Evolutionary conservation across 371 early-diverging fungal species (phyloP), one percentile per base, ranked within the genome.

Genomic region (Dichotomocladium elegans): DNA sequence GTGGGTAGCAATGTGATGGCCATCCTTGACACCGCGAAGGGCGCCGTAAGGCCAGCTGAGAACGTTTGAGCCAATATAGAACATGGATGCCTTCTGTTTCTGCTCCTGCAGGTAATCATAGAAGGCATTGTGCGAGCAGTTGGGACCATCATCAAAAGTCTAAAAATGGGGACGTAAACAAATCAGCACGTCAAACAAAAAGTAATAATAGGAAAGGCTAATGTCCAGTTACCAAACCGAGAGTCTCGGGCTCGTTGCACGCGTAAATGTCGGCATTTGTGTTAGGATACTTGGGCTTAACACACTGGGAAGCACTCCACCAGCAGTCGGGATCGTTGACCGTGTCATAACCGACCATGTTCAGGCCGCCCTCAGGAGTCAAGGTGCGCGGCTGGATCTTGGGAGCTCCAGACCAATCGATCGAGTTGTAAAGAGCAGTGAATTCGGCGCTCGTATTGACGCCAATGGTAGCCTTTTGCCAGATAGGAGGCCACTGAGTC

Each of bases 51-150:
- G 77, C 72, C 72, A 77, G 41, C 67, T 64, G 31, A 71, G 14
- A 21, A 73, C 74, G 26, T 73, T 73, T 27, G 79, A 79, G 52
- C 79, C 79, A 53, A 73, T 66, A 53, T 64, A 66, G 61, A 73
- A 73, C 58, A 73, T 61, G 46, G 69, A 66, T 30, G 73, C 73
- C 61, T 63, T 68, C 35, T 59, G 64, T 24, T 61, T 61, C 21
- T 75, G 30, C 37, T 68, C 47, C 30, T 60, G 30, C 29, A 79
- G 60, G 53, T 52, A 70, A 31, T 75, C 72, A 41, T 78, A 78
- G 48, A 78, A 70, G 5, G 75, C 75, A 43, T 75, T 75, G 51
- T 75, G 75, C 41, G 75, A 75, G 41, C 75, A 75, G 63, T 75
- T 75, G 27, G 75, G 75, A 53, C 75, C 75, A 60, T 75, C 75